Base-by-base conservation (phyloP, 768 basidiomycete genomes). In the Xerocomellus dryophilus region DNA sequence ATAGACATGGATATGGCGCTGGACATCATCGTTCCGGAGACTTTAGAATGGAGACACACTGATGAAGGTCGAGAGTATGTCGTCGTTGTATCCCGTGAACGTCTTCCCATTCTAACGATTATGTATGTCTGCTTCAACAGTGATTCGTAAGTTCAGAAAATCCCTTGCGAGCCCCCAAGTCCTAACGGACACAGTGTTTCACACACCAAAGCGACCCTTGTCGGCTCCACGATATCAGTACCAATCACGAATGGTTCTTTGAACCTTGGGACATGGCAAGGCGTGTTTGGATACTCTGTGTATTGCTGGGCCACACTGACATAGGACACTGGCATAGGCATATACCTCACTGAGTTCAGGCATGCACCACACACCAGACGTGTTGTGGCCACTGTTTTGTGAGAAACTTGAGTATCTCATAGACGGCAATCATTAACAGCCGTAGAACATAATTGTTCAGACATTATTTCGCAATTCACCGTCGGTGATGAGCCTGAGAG, bases 1-100 rank as follows among this genome's bases (percentile, higher is more conserved):
- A 54, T 55, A 90, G 94, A 97, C 66, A 95, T 97, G 93, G 85
- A 91, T 63, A 96, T 95, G 91, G 90, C 91, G 5, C 74, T 97
- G 18, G 94, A 97, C 71, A 79, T 73, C 29, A 84, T 97, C 54
- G 92, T 98, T 1, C 94, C 94, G 1, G 93, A 97, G 66, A 77
- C 67, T 14, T 74, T 95, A 14, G 71, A 81, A 47, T 96, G 93
- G 93, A 74, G 75, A 36, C 94, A 97, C 69, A 90, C 85, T 1
- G 92, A 93, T 66, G 94, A 98, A 76, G 93, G 93, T 20, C 89
- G 86, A 43, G 93, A 96, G 92, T 93, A 66, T 73, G 64, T 64
- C 12, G 4, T 36, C 32, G 23, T 25, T 15, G 20, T 35, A 27
- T 32, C 29, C 21, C 15, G 7, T 47, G 25, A 31, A 38, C n/a